phyloP scores from a whole-genome alignment of 768 basidiomycete species.

The Paxillus rubicundulus region DNA sequence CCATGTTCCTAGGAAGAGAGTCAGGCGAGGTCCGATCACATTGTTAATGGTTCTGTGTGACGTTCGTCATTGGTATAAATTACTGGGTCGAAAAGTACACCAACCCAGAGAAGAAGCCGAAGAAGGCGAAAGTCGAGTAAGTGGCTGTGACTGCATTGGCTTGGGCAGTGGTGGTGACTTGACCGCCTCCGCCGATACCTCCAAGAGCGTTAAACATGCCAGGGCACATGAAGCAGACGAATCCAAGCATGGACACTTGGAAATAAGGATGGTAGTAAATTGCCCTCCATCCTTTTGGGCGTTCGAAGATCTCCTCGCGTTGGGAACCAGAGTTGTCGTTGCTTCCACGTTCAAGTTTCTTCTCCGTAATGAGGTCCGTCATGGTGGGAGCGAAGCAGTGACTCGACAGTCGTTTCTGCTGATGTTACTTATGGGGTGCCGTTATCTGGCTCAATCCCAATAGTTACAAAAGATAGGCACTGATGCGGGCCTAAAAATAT shows the following conservation, averaged over 20 bases:
- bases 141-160: conserved; percentile 70
- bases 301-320: conserved; percentile 37
- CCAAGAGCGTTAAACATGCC: conserved; percentile 80
- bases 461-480: not conserved
- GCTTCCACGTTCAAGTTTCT: conserved; percentile 23
- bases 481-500: not conserved
- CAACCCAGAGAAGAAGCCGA: conserved; percentile 72
- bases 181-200: conserved; percentile 78
- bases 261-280: conserved; percentile 54
- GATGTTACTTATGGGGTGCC: conserved; percentile 14
- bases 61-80: not conserved
- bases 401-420: no score
- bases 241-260: conserved; percentile 56
- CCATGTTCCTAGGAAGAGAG: conserved; percentile 68
- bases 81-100: conserved; percentile 7
- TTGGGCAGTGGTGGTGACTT: conserved; percentile 60
- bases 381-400: conserved; percentile 1
- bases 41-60: conserved; percentile 70
- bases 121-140: conserved; percentile 61
- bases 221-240: conserved; percentile 58
- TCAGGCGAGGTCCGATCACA: conserved; percentile 69
- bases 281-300: conserved; percentile 51
- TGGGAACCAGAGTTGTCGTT: conserved; percentile 30
- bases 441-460: not conserved
- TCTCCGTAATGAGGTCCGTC: conserved; percentile 17